Percentiles rank a stretch among this genome's conserved stretches.
Conservation (phyloP, 2,329 filamentous ascomycete genomes). For the Orbilia ellipsospora region DNA sequence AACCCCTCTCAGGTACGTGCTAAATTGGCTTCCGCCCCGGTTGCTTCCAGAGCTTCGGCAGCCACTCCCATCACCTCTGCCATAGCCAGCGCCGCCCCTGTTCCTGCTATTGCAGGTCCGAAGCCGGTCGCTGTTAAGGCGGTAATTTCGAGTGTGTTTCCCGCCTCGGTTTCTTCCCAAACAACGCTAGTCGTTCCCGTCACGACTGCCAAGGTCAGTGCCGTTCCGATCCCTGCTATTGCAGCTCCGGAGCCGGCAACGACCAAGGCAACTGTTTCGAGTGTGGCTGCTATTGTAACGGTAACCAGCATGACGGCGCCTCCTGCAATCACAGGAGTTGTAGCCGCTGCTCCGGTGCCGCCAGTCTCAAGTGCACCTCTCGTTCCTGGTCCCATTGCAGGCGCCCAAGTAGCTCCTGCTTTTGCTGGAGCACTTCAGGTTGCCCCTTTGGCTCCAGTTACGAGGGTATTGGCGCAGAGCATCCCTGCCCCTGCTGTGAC, state of each 20-base stretch:
- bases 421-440: neutral
- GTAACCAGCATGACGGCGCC: neutral
- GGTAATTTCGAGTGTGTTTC: neutral
- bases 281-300: neutral
- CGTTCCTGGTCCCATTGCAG: neutral
- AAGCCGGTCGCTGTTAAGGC: neutral
- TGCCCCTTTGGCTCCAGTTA: neutral
- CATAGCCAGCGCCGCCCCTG: neutral
- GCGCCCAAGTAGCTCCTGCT: neutral
- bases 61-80: neutral
- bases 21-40: neutral
- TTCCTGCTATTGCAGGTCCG: conserved; percentile 1
- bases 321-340: neutral
- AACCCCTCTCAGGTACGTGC: neutral
- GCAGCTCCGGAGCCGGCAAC: neutral
- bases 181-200: neutral
- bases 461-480: neutral
- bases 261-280: neutral
- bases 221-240: neutral
- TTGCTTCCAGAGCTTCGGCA: neutral
- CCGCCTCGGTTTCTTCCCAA: neutral
- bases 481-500: neutral
- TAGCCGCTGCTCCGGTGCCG: no score
- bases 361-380: neutral
- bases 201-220: neutral